Evolutionary conservation across 1,284 basidiomycete species (phyloP), one percentile per base, ranked within the genome.

Genomic region (Sparassis latifolia): DNA sequence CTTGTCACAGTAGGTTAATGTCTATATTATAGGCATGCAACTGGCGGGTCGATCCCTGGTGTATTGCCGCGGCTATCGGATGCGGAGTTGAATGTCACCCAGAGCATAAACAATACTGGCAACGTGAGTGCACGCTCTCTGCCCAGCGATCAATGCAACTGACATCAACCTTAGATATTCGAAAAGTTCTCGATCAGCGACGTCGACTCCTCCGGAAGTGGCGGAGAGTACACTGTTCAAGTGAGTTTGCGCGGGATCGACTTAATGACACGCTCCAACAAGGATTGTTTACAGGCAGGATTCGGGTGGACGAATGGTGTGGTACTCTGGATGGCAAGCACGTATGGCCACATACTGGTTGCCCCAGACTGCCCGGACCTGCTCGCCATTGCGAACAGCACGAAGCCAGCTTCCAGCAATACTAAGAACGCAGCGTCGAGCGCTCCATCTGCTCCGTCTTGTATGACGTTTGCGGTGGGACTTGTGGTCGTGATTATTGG

Each of bases 231-330:
- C 59, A 85, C 80, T 1, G 88, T 89, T 2, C 87, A 87, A 68
- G 77, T 73, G 40, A 53, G 73, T 57, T 50, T n/a, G 42, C 28
- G 33, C 4, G 42, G n/a, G n/a, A 33, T 38, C 6, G 28, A 4
- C 32, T 2, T 12, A 29, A 2, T n/a, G 12, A 3, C 27, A 39
- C 10, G 27, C 33, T 1, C 4, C 52, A 12, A 20, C 41, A 42
- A 9, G 54, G 10, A 7, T 29, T 55, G 30, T 44, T 33, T 48
- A 9, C 57, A 82, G 75, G 83, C 80, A 10, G 88, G 87, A 12
- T 90, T 91, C 62, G 89, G 92, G n/a, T 95, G 92, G 92, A 93
- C 91, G 31, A 94, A 94, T 64, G 92, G 90, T 33, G 89, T 88
- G 9, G 66, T 81, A 49, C 77, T 92, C 40, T 92, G 86, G 85